Evolutionary conservation across 805 yeast genomes (phyloP).

Genomic region (Candida taoyuanica): DNA sequence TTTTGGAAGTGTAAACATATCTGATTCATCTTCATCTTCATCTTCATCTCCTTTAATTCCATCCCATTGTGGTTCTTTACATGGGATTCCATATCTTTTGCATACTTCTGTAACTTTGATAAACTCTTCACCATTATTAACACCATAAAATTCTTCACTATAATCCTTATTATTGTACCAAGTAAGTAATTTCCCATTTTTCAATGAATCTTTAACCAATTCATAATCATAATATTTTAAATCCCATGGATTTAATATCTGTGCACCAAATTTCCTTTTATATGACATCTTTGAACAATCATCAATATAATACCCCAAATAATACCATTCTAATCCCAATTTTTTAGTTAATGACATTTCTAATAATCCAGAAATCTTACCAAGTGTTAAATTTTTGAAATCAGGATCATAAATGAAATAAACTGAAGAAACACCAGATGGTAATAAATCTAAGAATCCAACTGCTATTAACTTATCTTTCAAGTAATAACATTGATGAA

Average conservation of each 20-base stretch:
- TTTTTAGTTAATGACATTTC: conserved; percentile 56
- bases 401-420: conserved; percentile 89
- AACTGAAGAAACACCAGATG: conserved; percentile 73
- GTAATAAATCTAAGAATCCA: conserved; percentile 73
- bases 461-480: conserved; percentile 64
- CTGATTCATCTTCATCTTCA: conserved; percentile 4
- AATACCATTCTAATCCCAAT: conserved; percentile 48
- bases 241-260: conserved; percentile 52
- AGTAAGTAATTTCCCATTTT: conserved; percentile 21
- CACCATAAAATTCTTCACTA: conserved; percentile 8
- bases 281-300: conserved; percentile 82
- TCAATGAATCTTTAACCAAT: conserved; percentile 15
- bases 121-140: background rate
- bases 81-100: background rate
- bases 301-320: conserved; percentile 75
- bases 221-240: conserved; percentile 35
- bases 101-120: background rate
- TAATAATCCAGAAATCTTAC: conserved; percentile 69
- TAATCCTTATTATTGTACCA: conserved; percentile 4
- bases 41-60: conserved; percentile 2
- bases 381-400: conserved; percentile 61
- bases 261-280: conserved; percentile 75
- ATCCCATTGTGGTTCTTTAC: background rate
- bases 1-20: conserved; percentile 8
- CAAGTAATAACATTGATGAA: conserved; percentile 74